These are phyloP conservation scores for Blastomyces silverae DNA, from an alignment of 2,329 filamentous ascomycete genomes.

Conservation along the genomic window DNA sequence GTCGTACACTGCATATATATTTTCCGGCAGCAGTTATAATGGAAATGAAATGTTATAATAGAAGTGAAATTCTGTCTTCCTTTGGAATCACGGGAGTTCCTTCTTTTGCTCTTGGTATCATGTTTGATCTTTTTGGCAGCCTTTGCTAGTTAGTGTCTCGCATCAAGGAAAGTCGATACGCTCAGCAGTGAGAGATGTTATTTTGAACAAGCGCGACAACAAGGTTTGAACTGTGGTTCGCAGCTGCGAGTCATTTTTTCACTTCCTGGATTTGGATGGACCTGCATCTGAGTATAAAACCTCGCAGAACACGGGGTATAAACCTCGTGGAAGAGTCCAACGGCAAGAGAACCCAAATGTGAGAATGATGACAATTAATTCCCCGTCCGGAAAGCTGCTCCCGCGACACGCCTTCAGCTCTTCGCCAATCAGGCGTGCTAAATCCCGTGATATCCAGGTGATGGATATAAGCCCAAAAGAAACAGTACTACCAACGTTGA, in stretches of 20 bases:
- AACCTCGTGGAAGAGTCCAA: background rate
- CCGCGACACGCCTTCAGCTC: background rate
- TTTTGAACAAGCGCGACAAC: background rate
- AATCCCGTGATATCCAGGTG: background rate
- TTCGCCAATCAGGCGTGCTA: background rate
- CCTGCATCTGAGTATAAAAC: background rate
- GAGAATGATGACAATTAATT: background rate
- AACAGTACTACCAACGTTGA: too few species aligned
- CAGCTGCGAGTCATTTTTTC: background rate
- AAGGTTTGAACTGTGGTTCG: background rate
- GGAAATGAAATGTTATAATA: background rate
- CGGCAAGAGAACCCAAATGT: background rate
- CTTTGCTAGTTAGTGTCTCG: background rate
- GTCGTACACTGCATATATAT: background rate
- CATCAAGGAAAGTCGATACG: constrained; percentile 7
- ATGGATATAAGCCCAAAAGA: background rate
- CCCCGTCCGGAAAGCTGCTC: background rate
- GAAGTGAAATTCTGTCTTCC: background rate
- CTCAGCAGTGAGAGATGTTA: too few species aligned
- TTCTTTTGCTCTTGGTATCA: background rate
- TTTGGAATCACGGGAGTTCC: background rate
- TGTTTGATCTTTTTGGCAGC: background rate
- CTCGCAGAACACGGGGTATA: background rate
- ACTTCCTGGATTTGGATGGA: background rate
- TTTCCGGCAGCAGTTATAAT: background rate